Percentiles rank a stretch among this genome's conserved stretches.
These are phyloP conservation scores for Gomphus bonarii DNA, from an alignment of 1,284 basidiomycete genomes.

Conservation along the genomic window DNA sequence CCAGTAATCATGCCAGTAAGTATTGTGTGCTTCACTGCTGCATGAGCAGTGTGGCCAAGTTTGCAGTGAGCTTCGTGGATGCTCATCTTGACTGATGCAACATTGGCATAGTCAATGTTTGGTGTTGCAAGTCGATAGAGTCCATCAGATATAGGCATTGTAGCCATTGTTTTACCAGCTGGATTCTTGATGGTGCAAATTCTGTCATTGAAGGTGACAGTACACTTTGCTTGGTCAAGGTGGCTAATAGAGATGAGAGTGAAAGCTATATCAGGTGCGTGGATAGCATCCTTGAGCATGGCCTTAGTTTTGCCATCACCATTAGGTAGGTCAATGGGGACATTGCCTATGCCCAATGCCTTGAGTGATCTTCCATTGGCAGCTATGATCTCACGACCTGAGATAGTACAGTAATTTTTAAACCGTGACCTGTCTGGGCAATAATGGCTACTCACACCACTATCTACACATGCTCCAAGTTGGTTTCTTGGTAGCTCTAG, in stretches of 20 bases:
- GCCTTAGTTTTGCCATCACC: too few relatives aligned
- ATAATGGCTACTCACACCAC: too few relatives aligned
- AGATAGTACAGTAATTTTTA: too few relatives aligned
- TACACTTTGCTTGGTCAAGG: neutral
- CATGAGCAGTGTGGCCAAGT: slow-evolving; percentile 25
- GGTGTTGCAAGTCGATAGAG: neutral
- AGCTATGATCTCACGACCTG: too few relatives aligned
- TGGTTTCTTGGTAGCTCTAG: too few relatives aligned
- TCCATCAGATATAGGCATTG: neutral
- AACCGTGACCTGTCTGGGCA: too few relatives aligned
- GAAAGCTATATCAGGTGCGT: too few relatives aligned
- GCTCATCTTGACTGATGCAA: neutral
- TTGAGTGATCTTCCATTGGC: too few relatives aligned
- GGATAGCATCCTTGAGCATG: neutral
- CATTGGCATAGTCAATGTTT: neutral
- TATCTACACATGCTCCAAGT: too few relatives aligned
- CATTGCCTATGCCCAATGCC: too few relatives aligned
- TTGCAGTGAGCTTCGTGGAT: slow-evolving; percentile 1
- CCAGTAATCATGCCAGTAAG: neutral
- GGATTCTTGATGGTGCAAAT: neutral
- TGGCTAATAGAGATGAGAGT: neutral
- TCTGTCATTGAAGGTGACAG: neutral
- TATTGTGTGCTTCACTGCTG: slow-evolving; percentile 19
- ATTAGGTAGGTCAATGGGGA: too few relatives aligned
- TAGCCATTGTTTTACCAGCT: neutral